phyloP scores from a whole-genome alignment of 768 basidiomycete genomes.

The Phlebiopsis flavidoalba region DNA sequence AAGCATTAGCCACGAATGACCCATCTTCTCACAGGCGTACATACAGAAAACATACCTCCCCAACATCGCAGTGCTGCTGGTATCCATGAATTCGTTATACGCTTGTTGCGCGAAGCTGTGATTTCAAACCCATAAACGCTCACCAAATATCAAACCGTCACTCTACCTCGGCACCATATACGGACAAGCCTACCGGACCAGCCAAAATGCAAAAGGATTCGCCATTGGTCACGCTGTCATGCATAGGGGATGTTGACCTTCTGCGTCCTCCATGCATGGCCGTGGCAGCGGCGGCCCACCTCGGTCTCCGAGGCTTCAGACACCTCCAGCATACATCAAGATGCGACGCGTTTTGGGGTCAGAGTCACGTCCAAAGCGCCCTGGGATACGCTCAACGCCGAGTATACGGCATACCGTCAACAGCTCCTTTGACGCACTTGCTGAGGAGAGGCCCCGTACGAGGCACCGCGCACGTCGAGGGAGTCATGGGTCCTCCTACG shows the following conservation, averaged over 20 bases:
- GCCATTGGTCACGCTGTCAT: slow-evolving; percentile 59
- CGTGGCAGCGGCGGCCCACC: slow-evolving; percentile 42
- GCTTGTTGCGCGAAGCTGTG: slow-evolving; percentile 25
- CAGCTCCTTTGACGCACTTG: slow-evolving; percentile 46
- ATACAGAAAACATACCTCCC: slow-evolving; percentile 62
- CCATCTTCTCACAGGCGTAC: not conserved
- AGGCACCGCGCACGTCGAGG: too few species aligned
- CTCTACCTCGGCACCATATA: slow-evolving; percentile 60
- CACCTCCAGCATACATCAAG: slow-evolving; percentile 18
- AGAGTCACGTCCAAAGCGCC: slow-evolving; percentile 47
- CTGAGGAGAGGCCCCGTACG: slow-evolving; percentile 2
- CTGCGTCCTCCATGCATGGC: slow-evolving; percentile 54
- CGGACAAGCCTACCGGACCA: slow-evolving; percentile 48
- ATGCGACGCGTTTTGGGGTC: slow-evolving; percentile 57
- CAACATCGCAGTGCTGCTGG: slow-evolving; percentile 46
- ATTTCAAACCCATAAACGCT: slow-evolving; percentile 1
- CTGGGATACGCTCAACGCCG: slow-evolving; percentile 63
- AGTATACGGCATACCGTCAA: slow-evolving; percentile 64
- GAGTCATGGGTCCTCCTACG: not conserved
- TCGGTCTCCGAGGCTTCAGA: not conserved
- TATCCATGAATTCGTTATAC: slow-evolving; percentile 40
- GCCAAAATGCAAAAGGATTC: slow-evolving; percentile 69
- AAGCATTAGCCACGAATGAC: not conserved
- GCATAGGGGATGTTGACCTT: slow-evolving; percentile 31
- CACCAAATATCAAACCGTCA: slow-evolving; percentile 45